These are phyloP conservation scores for Candida tammaniensis DNA, from an alignment of 805 yeast genomes.

Conservation along the genomic window DNA sequence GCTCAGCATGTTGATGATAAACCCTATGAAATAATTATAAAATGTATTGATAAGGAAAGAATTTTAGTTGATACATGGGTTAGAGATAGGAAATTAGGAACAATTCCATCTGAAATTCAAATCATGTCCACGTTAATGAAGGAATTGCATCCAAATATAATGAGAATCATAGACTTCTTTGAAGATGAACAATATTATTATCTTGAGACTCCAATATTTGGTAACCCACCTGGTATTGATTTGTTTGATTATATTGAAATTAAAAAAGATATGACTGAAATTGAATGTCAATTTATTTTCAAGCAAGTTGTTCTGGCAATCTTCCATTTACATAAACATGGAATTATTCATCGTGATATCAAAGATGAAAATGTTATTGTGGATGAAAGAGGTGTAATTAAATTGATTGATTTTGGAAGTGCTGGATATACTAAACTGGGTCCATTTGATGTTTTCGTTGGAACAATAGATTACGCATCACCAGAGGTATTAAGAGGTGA, in stretches of 20 bases:
- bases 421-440: constrained; percentile 90
- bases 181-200: constrained; percentile 90
- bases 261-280: constrained; percentile 74
- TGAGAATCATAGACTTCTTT: constrained; percentile 83
- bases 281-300: constrained; percentile 74
- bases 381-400: constrained; percentile 75
- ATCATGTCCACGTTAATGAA: constrained; percentile 78
- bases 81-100: constrained; percentile 84
- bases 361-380: constrained; percentile 93
- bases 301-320: constrained; percentile 78
- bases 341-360: constrained; percentile 90
- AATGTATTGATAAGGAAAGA: constrained; percentile 87
- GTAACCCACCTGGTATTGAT: constrained; percentile 86
- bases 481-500: constrained; percentile 92
- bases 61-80: constrained; percentile 98
- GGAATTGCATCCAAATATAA: constrained; percentile 83
- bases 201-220: constrained; percentile 88
- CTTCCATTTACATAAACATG: constrained; percentile 76
- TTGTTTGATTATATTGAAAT: constrained; percentile 89
- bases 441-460: constrained; percentile 96
- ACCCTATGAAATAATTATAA: constrained; percentile 68
- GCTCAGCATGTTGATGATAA: constrained; percentile 67
- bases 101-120: constrained; percentile 95
- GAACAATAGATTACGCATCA: constrained; percentile 96
- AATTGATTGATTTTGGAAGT: constrained; percentile 91